These are phyloP conservation scores for Lojkania enalia DNA, from an alignment of 2,329 filamentous ascomycete genomes.

Conservation along the genomic window DNA sequence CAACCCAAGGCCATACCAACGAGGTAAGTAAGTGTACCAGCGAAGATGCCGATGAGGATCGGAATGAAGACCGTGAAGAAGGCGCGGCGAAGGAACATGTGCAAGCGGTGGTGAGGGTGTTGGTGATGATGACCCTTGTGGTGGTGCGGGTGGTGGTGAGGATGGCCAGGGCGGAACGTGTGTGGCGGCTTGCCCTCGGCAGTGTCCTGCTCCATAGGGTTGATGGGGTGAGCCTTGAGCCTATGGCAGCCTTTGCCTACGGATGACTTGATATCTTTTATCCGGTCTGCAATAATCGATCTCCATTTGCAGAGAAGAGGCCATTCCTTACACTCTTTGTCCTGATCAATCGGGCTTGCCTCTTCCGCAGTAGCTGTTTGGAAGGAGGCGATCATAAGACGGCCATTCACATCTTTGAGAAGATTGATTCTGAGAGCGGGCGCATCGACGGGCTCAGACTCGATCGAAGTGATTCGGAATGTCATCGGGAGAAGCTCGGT, in stretches of 20 bases:
- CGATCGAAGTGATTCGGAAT: constrained; percentile 41
- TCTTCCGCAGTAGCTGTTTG: constrained; percentile 26
- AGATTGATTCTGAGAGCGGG: constrained; percentile 43
- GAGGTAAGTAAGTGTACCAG: constrained; percentile 68
- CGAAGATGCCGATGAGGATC: constrained; percentile 68
- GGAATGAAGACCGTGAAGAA: constrained; percentile 68
- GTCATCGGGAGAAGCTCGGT: constrained; percentile 45
- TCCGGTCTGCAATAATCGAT: constrained; percentile 38
- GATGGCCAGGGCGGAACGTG: constrained; percentile 35
- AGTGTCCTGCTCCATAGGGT: constrained; percentile 36
- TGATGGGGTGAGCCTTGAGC: constrained; percentile 26
- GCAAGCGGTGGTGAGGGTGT: constrained; percentile 26
- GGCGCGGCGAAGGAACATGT: constrained; percentile 52
- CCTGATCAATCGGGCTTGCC: constrained; percentile 20
- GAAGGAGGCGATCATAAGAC: constrained; percentile 45
- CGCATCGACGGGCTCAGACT: constrained; percentile 33
- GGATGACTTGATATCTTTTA: constrained; percentile 38
- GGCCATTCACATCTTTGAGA: constrained; percentile 41
- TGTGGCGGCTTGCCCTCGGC: constrained; percentile 40
- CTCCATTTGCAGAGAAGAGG: constrained; percentile 50
- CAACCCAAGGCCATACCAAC: constrained; percentile 69
- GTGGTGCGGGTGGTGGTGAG: constrained; percentile 27
- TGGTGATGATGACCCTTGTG: constrained; percentile 24
- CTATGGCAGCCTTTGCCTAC: constrained; percentile 42
- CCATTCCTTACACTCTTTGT: constrained; percentile 43